Conservation (phyloP, 23 red algal genomes). For the Rhodosorus marinus region DNA sequence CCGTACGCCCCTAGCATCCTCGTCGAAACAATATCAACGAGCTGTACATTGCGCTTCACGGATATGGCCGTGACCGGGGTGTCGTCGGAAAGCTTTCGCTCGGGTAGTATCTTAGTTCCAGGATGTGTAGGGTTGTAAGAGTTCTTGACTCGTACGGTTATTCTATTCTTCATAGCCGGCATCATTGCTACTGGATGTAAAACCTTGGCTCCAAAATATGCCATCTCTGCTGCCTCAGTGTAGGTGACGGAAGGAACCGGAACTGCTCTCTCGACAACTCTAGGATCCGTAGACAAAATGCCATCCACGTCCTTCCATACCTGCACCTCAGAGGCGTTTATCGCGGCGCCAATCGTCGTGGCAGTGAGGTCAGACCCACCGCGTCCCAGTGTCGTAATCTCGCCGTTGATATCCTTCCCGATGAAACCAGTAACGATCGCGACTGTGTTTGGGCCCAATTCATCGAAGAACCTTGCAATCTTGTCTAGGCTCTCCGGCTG, state of each 20-base stretch:
- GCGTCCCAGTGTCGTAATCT: conserved; percentile 79
- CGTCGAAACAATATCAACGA: conserved; percentile 91
- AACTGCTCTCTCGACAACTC: conserved; percentile 55
- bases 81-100: conserved; percentile 3
- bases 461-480: conserved; percentile 33
- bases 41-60: conserved; percentile 55
- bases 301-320: conserved; percentile 99
- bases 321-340: conserved; percentile 74
- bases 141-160: conserved; percentile 94
- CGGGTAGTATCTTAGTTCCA: conserved; percentile 57
- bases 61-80: conserved; percentile 78
- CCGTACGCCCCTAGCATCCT: conserved; percentile 91
- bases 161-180: conserved; percentile 57
- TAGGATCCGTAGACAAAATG: conserved; percentile 74
- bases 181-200: conserved; percentile 92
- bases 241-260: conserved; percentile 62
- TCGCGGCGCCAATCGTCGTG: conserved; percentile 48
- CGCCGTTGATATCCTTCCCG: conserved; percentile 60
- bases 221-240: conserved; percentile 90
- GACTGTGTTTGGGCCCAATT: conserved; percentile 15
- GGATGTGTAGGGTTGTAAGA: conserved; percentile 87
- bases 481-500: conserved; percentile 22
- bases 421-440: conserved; percentile 94
- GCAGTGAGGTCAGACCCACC: conserved; percentile 88
- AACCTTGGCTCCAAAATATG: conserved; percentile 94